Conservation (phyloP, 495 filamentous ascomycete genomes). For the Aspergillus cavernicola region DNA sequence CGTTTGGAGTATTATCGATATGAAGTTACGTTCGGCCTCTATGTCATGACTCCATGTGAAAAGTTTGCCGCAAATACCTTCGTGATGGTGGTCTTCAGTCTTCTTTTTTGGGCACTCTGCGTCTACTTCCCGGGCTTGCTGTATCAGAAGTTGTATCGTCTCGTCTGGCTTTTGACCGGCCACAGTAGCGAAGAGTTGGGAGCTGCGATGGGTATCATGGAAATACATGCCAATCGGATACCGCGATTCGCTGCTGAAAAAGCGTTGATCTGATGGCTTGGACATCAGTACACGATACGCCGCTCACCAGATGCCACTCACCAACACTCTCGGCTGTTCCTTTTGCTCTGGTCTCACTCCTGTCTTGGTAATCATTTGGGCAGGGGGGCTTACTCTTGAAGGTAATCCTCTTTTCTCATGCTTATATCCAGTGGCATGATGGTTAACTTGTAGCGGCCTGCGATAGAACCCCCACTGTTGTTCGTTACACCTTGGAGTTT, state of each 20-base stretch:
- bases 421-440: too few relatives aligned
- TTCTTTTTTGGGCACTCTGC: conserved; percentile 36
- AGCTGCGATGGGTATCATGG: conserved; percentile 29
- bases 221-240: conserved; percentile 20
- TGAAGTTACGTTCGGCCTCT: conserved; percentile 69
- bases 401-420: neutral
- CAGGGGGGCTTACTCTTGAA: neutral
- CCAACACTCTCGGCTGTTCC: neutral
- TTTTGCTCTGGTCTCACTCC: neutral
- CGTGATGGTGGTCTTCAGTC: conserved; percentile 31
- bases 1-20: conserved; percentile 70
- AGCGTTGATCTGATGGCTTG: conserved; percentile 11
- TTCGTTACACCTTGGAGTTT: conserved; percentile 16
- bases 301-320: neutral
- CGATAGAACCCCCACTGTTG: neutral
- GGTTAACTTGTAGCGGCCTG: neutral
- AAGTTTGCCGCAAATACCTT: conserved; percentile 64
- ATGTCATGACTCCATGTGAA: conserved; percentile 69
- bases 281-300: neutral
- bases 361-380: neutral
- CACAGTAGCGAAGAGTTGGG: conserved; percentile 32
- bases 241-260: conserved; percentile 17
- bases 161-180: conserved; percentile 42
- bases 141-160: conserved; percentile 33
- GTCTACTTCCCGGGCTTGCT: conserved; percentile 41